Conservation (phyloP, 345 rosid species). For the Gynandropsis gynandra region DNA sequence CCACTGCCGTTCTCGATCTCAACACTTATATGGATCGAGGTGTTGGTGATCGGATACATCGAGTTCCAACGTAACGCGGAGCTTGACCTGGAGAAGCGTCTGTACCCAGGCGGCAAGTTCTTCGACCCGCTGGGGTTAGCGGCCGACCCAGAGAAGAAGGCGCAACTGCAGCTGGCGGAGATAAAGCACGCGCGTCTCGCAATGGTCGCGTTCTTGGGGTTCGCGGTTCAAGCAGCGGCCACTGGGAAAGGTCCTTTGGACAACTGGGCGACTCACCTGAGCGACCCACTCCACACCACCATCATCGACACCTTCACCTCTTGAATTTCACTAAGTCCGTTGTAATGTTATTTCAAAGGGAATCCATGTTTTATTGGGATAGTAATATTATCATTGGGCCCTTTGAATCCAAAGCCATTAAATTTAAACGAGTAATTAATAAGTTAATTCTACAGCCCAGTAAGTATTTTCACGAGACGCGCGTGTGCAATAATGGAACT, state of each 20-base stretch:
- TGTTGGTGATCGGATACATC: slow-evolving; percentile 71
- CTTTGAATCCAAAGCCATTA: too few relatives aligned
- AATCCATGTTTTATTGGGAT: too few relatives aligned
- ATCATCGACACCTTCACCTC: too few relatives aligned
- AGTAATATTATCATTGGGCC: too few relatives aligned
- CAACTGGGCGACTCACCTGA: slow-evolving; percentile 65
- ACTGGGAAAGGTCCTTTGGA: slow-evolving; percentile 51
- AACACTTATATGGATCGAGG: slow-evolving; percentile 84
- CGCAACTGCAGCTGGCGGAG: slow-evolving; percentile 84
- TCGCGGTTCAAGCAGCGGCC: slow-evolving; percentile 85
- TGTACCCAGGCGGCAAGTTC: slow-evolving; percentile 80
- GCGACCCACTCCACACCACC: slow-evolving; percentile 97
- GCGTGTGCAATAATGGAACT: too few relatives aligned
- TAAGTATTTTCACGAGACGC: too few relatives aligned
- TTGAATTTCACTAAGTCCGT: too few relatives aligned
- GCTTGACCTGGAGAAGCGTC: slow-evolving; percentile 85
- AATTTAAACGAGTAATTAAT: too few relatives aligned
- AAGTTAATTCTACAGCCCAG: too few relatives aligned
- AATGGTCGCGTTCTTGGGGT: slow-evolving; percentile 84
- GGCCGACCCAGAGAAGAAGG: slow-evolving; percentile 84
- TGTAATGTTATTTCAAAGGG: too few relatives aligned
- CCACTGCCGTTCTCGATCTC: slow-evolving; percentile 83
- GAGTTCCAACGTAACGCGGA: slow-evolving; percentile 93
- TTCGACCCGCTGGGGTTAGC: slow-evolving; percentile 91
- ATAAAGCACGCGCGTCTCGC: slow-evolving; percentile 99